These are phyloP conservation scores for Calonectria hawksworthii DNA, from an alignment of 2,329 filamentous ascomycete species.

Conservation along the genomic window DNA sequence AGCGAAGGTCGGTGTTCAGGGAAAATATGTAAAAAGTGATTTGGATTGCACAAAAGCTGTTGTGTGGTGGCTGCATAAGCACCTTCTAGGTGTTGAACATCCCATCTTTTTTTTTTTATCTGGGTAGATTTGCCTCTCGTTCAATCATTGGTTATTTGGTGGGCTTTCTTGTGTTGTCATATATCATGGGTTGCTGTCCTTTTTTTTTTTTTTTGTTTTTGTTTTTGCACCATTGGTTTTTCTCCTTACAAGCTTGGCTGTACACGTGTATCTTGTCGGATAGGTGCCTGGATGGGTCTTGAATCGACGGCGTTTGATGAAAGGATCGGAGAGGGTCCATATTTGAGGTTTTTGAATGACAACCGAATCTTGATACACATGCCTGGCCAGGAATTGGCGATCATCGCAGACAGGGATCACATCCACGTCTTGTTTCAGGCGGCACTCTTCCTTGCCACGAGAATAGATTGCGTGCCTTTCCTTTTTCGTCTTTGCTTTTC, in stretches of 20 bases:
- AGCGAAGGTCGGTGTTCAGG: conserved; percentile 77
- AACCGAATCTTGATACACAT: conserved; percentile 12
- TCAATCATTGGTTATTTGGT: conserved; percentile 21
- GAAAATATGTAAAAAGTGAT: conserved; percentile 71
- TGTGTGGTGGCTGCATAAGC: background rate
- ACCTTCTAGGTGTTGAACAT: background rate
- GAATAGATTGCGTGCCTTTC: background rate
- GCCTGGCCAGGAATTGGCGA: background rate
- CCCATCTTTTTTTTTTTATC: conserved; percentile 14
- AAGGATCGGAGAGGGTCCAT: conserved; percentile 22
- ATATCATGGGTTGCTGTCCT: conserved; percentile 33
- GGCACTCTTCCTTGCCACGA: background rate
- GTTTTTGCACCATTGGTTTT: conserved; percentile 19
- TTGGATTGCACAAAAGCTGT: background rate
- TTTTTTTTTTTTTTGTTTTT: conserved; percentile 3
- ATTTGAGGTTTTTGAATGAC: conserved; percentile 27
- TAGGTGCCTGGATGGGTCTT: conserved; percentile 21
- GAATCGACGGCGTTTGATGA: conserved; percentile 38
- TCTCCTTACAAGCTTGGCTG: conserved; percentile 28
- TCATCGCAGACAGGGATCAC: background rate
- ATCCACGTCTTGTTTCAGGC: background rate
- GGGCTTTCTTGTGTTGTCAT: conserved; percentile 36
- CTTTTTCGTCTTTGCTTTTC: background rate
- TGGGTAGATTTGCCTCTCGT: conserved; percentile 10
- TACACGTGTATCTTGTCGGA: conserved; percentile 28